Evolutionary conservation across 768 basidiomycete genomes (phyloP), one percentile per base, ranked within the genome.

Genomic region (Atractiella rhizophila): DNA sequence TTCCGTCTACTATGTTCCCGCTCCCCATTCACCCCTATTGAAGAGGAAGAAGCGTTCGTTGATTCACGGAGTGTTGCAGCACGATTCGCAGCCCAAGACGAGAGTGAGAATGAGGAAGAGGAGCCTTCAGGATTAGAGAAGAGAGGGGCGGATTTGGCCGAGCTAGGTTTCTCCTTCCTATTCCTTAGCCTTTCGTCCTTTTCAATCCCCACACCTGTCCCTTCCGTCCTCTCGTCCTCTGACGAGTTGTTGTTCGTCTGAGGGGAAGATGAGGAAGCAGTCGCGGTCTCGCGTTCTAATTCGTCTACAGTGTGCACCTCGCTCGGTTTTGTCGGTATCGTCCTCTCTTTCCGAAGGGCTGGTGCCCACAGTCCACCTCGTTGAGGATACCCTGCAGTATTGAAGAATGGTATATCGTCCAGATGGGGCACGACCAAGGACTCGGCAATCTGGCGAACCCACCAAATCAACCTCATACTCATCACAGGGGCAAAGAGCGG

Each of bases 371-470:
- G 77, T 6, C 86, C 88, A 33, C 86, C 88, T 28, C 88, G 73
- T 43, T 68, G 73, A 37, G 54, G 51, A 51, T 68, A 74, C 2
- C 55, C 51, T 3, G 53, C 35, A 27, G 76, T 86, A 57, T 91
- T 77, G 56, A 88, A 96, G 66, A 85, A 94, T 11, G 85, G 67
- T 44, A 96, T 77, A 53, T 98, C 91, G 57, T 98, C 91, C 83
- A 94, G 91, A 60, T 91, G 81, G 5, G 91, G 91, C 56, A 86
- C 62, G 16, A 98, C 91, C 16, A 96, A 69, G 0, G 85, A 85
- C 50, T 98, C 88, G 51, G 71, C 68, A 43, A 96, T 79, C 86
- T 96, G 52, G n/a, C n/a, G n/a, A n/a, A n/a, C n/a, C n/a, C n/a
- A n/a, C n/a, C 15, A n/a, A 21, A 37, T 2, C 18, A 39, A 44